These are phyloP conservation scores for Sorghum bicolor DNA, from an alignment of 176 grass and related monocot genomes.

Conservation along the genomic window Sorghum_bicolor_NCBIv3 NC_012875.2:51964001-51964500, in stretches of 20 bases:
- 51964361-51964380: slow-evolving; percentile 42
- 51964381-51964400: slow-evolving; percentile 35
- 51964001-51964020: slow-evolving; percentile 53
- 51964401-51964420: background rate
- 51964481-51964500: background rate
- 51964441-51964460: background rate
- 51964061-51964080: background rate
- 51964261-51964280: slow-evolving; percentile 29
- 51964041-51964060: background rate
- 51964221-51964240: slow-evolving; percentile 21
- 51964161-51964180: slow-evolving; percentile 8
- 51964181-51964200: background rate
- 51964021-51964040: slow-evolving; percentile 41
- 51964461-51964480: background rate
- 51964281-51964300: slow-evolving; percentile 12
- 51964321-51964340: background rate
- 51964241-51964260: slow-evolving; percentile 16
- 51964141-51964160: slow-evolving; percentile 60
- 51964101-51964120: slow-evolving; percentile 35
- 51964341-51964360: slow-evolving; percentile 37
- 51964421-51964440: background rate
- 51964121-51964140: slow-evolving; percentile 46
- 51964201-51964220: slow-evolving; percentile 27
- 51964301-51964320: slow-evolving; percentile 41
- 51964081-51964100: slow-evolving; percentile 21